Evolutionary conservation across 1,139 yeast species (phyloP), one percentile per base, ranked within the genome.

Genomic region (Nakaseomyces sp.): DNA sequence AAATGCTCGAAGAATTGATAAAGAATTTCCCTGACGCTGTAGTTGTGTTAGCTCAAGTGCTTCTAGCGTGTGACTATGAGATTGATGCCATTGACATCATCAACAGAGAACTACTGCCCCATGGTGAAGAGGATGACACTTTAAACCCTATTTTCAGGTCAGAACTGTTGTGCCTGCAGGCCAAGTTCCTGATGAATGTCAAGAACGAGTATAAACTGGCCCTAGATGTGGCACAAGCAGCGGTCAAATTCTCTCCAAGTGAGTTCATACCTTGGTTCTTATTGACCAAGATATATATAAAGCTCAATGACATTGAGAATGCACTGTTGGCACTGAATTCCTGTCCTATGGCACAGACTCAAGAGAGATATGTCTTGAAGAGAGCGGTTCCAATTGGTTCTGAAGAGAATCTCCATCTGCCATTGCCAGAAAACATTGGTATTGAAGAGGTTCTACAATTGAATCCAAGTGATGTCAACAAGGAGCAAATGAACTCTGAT

Each of bases 181-280:
- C 93, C 0, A 73, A 78, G 52, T 88, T 82, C 60, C 75, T 93
- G 56, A 64, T 80, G 28, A 73, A 74, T 25, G 46, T 47, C 22
- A 87, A 87, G 63, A 76, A 75, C 43, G 73, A 87, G 47, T 72
- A 76, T 36, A 91, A 84, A 45, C 70, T 87, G 54, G 96, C 97
- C 0, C 71, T 85, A 43, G 76, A 76, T 45, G 74, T 86, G 48
- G 93, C 96, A 0, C 76, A 75, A 47, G 79, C 82, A 49, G 91
- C 96, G 1, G 94, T 88, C 10, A 80, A 83, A 56, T 76, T 93
- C 3, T 76, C 94, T 0, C 99, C 99, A 1, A 83, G 95, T 2
- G 98, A 91, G 63, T 91, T 87, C 64, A 74, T 73, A 54, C 76
- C 95, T n/a, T 91, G 99, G 99, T 78, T 85, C 12, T 70, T 75